Conservation (phyloP, 2,329 filamentous ascomycete species). For the Monosporascus sp. region DNA sequence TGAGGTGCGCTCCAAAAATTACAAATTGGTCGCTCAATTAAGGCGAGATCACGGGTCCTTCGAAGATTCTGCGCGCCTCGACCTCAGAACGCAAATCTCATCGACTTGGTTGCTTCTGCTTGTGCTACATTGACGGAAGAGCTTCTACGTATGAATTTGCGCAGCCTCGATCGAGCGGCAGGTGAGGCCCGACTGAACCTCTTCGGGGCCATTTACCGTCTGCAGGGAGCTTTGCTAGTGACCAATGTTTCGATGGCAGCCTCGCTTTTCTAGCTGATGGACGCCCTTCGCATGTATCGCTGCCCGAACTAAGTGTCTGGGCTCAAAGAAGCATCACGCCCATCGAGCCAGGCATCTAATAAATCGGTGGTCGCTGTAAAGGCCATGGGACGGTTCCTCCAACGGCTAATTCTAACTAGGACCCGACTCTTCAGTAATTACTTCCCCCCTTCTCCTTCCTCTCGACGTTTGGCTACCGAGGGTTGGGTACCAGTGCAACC, state of each 20-base stretch:
- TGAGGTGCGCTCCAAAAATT: not conserved
- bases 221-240: not conserved
- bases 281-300: not conserved
- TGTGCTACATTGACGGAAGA: not conserved
- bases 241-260: not conserved
- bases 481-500: not conserved
- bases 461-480: not conserved
- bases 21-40: too few species aligned
- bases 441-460: not conserved
- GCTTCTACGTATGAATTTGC: not conserved
- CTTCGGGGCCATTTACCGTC: not conserved
- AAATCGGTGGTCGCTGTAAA: not conserved
- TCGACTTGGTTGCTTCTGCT: too few species aligned
- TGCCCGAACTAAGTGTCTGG: not conserved
- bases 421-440: too few species aligned
- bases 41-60: not conserved
- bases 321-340: not conserved
- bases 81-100: not conserved
- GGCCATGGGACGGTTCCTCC: too few species aligned
- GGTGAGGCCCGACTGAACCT: not conserved
- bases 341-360: not conserved
- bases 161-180: not conserved
- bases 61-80: not conserved
- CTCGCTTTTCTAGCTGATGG: not conserved
- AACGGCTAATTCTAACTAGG: too few species aligned